A percentile compares a stretch with the other conserved stretches of the same genome.
Conservation (phyloP, 768 basidiomycete genomes). For the Boletellus emodensis region DNA sequence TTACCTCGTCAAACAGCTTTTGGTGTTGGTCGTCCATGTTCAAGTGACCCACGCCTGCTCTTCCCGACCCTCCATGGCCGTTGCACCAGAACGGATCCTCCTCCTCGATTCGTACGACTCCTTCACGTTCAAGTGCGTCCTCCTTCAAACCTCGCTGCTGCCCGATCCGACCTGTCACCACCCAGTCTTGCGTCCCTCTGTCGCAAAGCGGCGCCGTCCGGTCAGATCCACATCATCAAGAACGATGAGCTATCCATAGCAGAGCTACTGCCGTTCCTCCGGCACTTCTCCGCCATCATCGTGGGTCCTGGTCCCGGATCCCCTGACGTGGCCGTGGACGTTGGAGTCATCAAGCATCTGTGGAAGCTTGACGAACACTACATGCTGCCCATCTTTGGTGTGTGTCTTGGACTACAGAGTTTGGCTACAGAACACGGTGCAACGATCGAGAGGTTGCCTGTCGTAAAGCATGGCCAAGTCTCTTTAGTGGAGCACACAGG, state of each 20-base stretch:
- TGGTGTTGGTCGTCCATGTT: conserved; percentile 19
- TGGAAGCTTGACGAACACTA: conserved; percentile 57
- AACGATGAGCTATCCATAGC: conserved; percentile 58
- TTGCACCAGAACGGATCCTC: conserved; percentile 48
- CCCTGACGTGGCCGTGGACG: conserved; percentile 55
- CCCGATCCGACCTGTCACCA: not conserved
- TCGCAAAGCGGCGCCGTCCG: conserved; percentile 56
- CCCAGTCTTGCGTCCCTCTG: conserved; percentile 69
- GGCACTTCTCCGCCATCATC: conserved; percentile 63
- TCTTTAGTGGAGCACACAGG: conserved; percentile 59
- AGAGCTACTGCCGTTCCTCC: conserved; percentile 50
- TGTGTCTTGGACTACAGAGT: conserved; percentile 81
- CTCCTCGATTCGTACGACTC: conserved; percentile 85
- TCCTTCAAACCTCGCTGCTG: not conserved
- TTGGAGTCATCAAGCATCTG: conserved; percentile 65
- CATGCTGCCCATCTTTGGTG: conserved; percentile 73
- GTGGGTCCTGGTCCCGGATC: conserved; percentile 83
- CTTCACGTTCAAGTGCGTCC: conserved; percentile 81
- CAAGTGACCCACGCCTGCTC: conserved; percentile 12
- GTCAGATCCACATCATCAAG: conserved; percentile 64
- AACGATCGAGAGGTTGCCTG: conserved; percentile 48
- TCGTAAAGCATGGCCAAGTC: conserved; percentile 79
- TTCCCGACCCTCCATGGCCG: conserved; percentile 22
- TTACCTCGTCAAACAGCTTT: conserved; percentile 39
- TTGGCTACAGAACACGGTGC: conserved; percentile 65